phyloP scores from a whole-genome alignment of 805 yeast genomes.

The Wickerhamiella spandovensis region DNA sequence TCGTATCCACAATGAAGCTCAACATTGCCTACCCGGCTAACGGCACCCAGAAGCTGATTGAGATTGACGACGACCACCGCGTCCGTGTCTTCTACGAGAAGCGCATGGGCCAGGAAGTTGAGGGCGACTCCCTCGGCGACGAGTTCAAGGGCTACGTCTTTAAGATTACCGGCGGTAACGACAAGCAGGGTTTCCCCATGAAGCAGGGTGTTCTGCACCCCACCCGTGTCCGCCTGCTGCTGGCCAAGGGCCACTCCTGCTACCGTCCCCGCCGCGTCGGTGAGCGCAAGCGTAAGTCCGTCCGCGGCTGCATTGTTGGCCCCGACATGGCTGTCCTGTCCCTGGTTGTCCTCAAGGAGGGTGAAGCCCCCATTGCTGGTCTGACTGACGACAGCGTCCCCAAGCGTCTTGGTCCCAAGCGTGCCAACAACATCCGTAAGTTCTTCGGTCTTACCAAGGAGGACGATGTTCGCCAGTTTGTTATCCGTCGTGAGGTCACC shows the following conservation, averaged over 20 bases:
- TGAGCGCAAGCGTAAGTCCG: slow-evolving; percentile 99
- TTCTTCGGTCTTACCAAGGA: slow-evolving; percentile 96
- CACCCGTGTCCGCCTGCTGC: slow-evolving; percentile 94
- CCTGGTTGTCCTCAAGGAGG: slow-evolving; percentile 89
- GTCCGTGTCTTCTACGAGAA: slow-evolving; percentile 97
- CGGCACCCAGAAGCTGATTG: slow-evolving; percentile 98
- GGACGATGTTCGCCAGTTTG: slow-evolving; percentile 83
- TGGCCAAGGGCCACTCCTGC: slow-evolving; percentile 91
- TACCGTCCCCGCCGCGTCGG: slow-evolving; percentile 99
- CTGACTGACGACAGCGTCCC: slow-evolving; percentile 89
- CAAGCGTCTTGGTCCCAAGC: slow-evolving; percentile 99
- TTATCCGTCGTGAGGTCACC: slow-evolving; percentile 94
- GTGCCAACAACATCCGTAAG: slow-evolving; percentile 99
- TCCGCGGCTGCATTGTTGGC: slow-evolving; percentile 98
- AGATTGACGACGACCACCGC: slow-evolving; percentile 98
- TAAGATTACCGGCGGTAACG: slow-evolving; percentile 99
- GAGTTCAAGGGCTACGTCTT: slow-evolving; percentile 99
- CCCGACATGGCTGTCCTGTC: slow-evolving; percentile 93
- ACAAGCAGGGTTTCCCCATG: slow-evolving; percentile 99
- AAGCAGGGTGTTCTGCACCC: slow-evolving; percentile 99
- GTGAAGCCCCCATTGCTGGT: slow-evolving; percentile 92
- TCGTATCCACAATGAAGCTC: slow-evolving; percentile 41
- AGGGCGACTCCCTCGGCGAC: slow-evolving; percentile 95
- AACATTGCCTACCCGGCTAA: slow-evolving; percentile 99
- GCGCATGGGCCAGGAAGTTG: slow-evolving; percentile 99